Percentiles rank a stretch among this genome's conserved stretches.
phyloP scores from a whole-genome alignment of 2,329 filamentous ascomycete genomes.

The Fusarium zealandicum region DNA sequence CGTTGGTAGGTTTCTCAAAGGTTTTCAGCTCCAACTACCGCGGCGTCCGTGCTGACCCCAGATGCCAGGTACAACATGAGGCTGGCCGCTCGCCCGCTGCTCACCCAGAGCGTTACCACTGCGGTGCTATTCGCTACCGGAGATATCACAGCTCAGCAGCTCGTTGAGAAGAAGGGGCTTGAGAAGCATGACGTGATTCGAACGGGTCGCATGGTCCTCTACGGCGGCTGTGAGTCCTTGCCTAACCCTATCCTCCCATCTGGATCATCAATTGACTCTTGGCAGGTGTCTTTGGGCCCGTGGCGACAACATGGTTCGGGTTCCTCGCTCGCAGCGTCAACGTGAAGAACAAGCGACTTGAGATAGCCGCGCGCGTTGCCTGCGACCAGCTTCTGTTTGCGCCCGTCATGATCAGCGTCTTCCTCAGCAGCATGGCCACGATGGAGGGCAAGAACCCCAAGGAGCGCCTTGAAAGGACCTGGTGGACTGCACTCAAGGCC shows the following conservation, averaged over 20 bases:
- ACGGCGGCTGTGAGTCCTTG: constrained; percentile 71
- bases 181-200: constrained; percentile 77
- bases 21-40: neutral
- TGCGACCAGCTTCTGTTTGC: constrained; percentile 85
- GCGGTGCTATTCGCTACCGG: constrained; percentile 92
- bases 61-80: constrained; percentile 80
- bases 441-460: constrained; percentile 69
- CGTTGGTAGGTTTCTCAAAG: constrained; percentile 42
- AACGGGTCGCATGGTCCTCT: constrained; percentile 80
- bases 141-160: constrained; percentile 89
- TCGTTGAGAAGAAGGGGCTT: constrained; percentile 81
- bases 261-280: constrained; percentile 14
- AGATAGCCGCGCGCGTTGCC: constrained; percentile 79
- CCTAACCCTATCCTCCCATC: neutral
- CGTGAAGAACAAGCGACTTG: constrained; percentile 69
- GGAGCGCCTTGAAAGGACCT: constrained; percentile 77
- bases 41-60: constrained; percentile 22
- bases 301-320: constrained; percentile 85
- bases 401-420: constrained; percentile 80
- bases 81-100: constrained; percentile 79
- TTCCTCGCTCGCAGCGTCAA: constrained; percentile 76
- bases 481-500: constrained; percentile 74
- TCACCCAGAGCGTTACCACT: constrained; percentile 91
- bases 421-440: constrained; percentile 84
- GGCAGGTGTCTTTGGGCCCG: constrained; percentile 82